Evolutionary conservation across 2,329 filamentous ascomycete species (phyloP), one percentile per base, ranked within the genome.

Genomic region (Aspergillus sp.): DNA sequence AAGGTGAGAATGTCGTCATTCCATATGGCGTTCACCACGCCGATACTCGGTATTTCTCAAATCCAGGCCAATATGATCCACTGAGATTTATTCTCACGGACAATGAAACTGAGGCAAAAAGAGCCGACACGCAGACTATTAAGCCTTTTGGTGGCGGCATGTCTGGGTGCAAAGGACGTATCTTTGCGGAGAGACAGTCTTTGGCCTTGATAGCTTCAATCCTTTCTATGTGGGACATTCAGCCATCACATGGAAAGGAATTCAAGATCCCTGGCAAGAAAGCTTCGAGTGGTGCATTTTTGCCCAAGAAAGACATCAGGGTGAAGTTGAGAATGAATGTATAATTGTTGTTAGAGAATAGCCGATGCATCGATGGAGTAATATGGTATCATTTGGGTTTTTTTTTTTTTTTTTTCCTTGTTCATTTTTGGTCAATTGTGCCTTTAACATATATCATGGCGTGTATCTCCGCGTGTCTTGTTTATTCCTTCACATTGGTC

Each of bases 181-280:
- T 63, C 2, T 75, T 79, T 47, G 75, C 73, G 3, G 71, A 78
- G 52, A 66, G 71, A 38, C 69, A 76, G 53, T 68, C 73, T 12
- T 51, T 82, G 35, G 60, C 72, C 26, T 73, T 78, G 36, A 68
- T 71, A 1, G 77, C 77, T 11, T 70, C 72, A 1, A 69, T 82
- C 19, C 54, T 82, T 13, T 65, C 70, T 5, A 68, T 78, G 53
- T 83, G 78, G 77, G 74, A 82, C 35, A 72, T 82, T 45, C 64
- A 75, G 42, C 68, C 75, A 0, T 67, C 63, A 1, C 60, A 59
- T 38, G 68, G 69, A 11, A 64, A 62, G 6, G 64, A 61, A 1
- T 80, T 79, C 72, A 65, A 66, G 12, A 65, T 82, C 35, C 81
- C 81, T 0, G 64, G 61, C 33, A 69, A 71, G 55, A 68, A 57